These are phyloP conservation scores for Tolypocladium pustulatum DNA, from an alignment of 2,329 filamentous ascomycete genomes.

Conservation along the genomic window DNA sequence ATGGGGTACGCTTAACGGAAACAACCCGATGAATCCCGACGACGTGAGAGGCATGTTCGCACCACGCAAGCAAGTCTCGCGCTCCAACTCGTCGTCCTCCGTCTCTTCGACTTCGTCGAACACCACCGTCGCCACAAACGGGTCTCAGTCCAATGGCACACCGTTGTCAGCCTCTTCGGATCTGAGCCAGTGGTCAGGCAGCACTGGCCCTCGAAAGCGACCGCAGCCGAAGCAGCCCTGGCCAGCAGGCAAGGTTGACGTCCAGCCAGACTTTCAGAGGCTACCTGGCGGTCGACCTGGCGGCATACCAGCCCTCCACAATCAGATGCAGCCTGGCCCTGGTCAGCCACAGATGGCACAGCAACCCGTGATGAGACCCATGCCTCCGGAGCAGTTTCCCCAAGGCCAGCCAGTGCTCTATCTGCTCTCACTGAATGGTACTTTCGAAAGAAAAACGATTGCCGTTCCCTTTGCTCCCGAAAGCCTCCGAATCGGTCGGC, in stretches of 20 bases:
- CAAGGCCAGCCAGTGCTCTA: conserved; percentile 69
- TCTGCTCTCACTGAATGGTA: conserved; percentile 84
- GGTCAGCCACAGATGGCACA: conserved; percentile 27
- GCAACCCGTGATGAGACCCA: conserved; percentile 50
- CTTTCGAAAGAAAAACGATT: conserved; percentile 95
- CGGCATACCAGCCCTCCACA: conserved; percentile 25
- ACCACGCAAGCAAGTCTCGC: conserved; percentile 76
- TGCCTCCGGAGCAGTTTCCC: conserved; percentile 46
- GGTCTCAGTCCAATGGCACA: conserved; percentile 52
- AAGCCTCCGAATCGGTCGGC: conserved; percentile 84
- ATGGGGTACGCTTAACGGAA: conserved; percentile 52
- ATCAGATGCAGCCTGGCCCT: conserved; percentile 18
- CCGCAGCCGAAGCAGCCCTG: conserved; percentile 40
- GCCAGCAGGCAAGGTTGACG: conserved; percentile 37
- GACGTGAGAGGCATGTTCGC: conserved; percentile 81
- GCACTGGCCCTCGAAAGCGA: conserved; percentile 38
- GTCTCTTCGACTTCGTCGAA: conserved; percentile 55
- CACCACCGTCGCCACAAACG: conserved; percentile 53
- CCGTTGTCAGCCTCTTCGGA: conserved; percentile 35
- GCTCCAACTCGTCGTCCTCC: conserved; percentile 86
- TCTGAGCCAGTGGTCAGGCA: conserved; percentile 38
- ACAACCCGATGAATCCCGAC: conserved; percentile 67
- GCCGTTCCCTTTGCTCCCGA: conserved; percentile 89
- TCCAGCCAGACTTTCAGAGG: conserved; percentile 36
- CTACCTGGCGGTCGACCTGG: conserved; percentile 31